phyloP scores from a whole-genome alignment of 495 filamentous ascomycete species.

The Neurospora africana region DNA sequence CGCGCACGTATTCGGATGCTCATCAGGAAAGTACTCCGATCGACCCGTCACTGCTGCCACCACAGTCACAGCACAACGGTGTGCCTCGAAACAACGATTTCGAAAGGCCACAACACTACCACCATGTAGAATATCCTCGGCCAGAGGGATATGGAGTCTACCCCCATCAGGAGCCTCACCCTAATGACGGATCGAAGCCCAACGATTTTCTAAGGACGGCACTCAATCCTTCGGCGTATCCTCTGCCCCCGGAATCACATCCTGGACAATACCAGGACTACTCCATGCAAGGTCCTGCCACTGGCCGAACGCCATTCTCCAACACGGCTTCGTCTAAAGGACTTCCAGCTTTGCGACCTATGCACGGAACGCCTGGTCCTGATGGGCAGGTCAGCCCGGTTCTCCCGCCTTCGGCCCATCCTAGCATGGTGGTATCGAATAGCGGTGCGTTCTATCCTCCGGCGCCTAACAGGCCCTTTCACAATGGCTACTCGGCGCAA shows the following conservation, averaged over 20 bases:
- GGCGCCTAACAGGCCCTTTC: constrained; percentile 27
- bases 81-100: neutral
- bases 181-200: constrained; percentile 4
- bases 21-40: constrained; percentile 3
- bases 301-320: constrained; percentile 17
- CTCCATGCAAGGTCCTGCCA: neutral
- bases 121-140: constrained; percentile 7
- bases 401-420: constrained; percentile 6
- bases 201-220: constrained; percentile 33
- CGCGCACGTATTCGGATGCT: neutral
- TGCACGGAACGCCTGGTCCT: constrained; percentile 15
- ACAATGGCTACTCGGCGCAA: constrained; percentile 27
- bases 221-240: constrained; percentile 23
- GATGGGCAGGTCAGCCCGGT: constrained; percentile 18
- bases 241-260: neutral
- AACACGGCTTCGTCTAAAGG: constrained; percentile 12
- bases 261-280: neutral
- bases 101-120: neutral
- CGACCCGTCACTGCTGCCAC: neutral
- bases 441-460: constrained; percentile 29
- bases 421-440: constrained; percentile 26
- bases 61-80: neutral
- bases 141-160: neutral
- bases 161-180: neutral
- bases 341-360: constrained; percentile 34